These are phyloP conservation scores for Candida sonorensis DNA, from an alignment of 805 yeast species.

Conservation along the genomic window DNA sequence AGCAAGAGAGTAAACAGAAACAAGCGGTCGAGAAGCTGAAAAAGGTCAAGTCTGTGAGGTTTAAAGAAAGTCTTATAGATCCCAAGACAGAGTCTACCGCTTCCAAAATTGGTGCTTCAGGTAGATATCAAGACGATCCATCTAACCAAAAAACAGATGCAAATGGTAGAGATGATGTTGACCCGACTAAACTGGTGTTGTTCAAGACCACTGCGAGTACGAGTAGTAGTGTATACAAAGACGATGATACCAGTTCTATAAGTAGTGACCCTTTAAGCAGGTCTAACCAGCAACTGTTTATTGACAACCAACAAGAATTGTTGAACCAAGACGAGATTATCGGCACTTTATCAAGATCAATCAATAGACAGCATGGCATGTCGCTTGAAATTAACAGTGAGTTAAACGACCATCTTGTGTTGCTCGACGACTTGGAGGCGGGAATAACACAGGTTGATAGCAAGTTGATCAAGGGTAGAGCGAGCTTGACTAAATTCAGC, in stretches of 20 bases:
- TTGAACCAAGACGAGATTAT: constrained; percentile 40
- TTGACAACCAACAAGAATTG: constrained; percentile 39
- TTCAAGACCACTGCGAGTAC: no score
- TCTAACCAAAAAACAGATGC: no score
- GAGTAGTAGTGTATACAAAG: no score
- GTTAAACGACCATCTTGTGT: constrained; percentile 39
- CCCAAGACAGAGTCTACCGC: constrained; percentile 3
- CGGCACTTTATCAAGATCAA: constrained; percentile 33
- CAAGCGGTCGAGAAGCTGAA: constrained; percentile 7
- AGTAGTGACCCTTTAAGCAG: constrained; percentile 10
- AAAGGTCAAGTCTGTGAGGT: constrained; percentile 19
- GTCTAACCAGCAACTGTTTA: constrained; percentile 26
- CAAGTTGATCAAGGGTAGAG: constrained; percentile 34
- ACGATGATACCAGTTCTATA: neutral
- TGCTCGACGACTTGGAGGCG: constrained; percentile 43
- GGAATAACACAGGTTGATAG: constrained; percentile 37
- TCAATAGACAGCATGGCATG: constrained; percentile 37
- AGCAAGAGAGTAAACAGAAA: no score
- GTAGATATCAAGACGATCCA: constrained; percentile 12
- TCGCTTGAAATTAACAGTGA: constrained; percentile 43
- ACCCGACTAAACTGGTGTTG: no score
- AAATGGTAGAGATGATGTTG: neutral
- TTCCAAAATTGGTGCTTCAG: constrained; percentile 1
- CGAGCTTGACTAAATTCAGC: constrained; percentile 32
- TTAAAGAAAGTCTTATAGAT: constrained; percentile 18